Conservation (phyloP, 345 rosid species). For the Triadica sebifera region DNA sequence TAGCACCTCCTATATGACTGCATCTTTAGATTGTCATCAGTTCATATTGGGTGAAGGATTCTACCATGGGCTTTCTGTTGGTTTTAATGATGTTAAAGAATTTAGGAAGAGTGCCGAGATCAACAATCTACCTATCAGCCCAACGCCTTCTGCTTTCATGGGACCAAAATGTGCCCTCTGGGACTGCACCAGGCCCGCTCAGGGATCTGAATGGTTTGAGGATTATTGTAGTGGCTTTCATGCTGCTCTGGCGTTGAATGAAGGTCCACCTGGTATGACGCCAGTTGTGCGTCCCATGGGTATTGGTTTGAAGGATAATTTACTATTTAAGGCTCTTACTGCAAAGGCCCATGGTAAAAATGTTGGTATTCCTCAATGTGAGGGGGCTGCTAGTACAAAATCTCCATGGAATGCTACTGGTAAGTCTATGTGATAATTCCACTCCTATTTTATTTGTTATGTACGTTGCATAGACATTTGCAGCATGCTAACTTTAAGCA, state of each 20-base stretch:
- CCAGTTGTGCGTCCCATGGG: slow-evolving; percentile 80
- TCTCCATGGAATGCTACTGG: slow-evolving; percentile 88
- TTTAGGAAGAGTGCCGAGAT: slow-evolving; percentile 31
- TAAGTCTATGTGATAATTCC: slow-evolving; percentile 22
- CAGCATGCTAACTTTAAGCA: background rate
- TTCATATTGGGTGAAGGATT: slow-evolving; percentile 47
- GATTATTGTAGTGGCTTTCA: slow-evolving; percentile 80
- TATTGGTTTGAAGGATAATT: slow-evolving; percentile 67
- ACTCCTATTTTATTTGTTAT: background rate
- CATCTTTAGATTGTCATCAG: slow-evolving; percentile 46
- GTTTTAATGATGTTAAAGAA: slow-evolving; percentile 33
- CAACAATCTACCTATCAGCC: slow-evolving; percentile 41
- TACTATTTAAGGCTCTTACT: slow-evolving; percentile 55
- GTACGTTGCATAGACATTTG: background rate
- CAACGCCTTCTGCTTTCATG: slow-evolving; percentile 75
- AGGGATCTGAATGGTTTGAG: slow-evolving; percentile 48
- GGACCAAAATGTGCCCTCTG: slow-evolving; percentile 89
- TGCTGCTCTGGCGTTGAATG: slow-evolving; percentile 57
- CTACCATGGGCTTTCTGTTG: slow-evolving; percentile 36
- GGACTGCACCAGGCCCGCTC: slow-evolving; percentile 92
- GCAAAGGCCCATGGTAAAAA: slow-evolving; percentile 67
- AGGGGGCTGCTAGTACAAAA: slow-evolving; percentile 77
- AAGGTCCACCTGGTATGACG: slow-evolving; percentile 55
- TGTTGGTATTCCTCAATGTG: slow-evolving; percentile 89
- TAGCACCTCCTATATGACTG: slow-evolving; percentile 39